Evolutionary conservation across 169 alveolate genomes (phyloP).

Genomic region (Plasmodium chabaudi): DNA sequence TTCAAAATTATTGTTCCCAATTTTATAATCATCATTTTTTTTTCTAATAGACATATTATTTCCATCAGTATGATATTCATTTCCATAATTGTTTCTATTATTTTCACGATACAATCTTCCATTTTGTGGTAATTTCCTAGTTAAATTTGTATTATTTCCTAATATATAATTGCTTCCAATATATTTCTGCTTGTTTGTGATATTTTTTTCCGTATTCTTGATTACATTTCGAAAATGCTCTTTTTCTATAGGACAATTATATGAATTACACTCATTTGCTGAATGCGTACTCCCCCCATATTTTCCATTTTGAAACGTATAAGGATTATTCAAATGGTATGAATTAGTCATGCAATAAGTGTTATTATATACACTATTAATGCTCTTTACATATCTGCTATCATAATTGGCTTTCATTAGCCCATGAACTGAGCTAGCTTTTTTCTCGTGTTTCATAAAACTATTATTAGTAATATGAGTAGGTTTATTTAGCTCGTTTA

Average conservation of each 20-base stretch:
- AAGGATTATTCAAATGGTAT: constrained; percentile 6
- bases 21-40: not conserved
- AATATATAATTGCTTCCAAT: too few species aligned
- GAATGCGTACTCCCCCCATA: not conserved
- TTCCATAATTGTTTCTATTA: too few species aligned
- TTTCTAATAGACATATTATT: constrained; percentile 1
- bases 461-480: constrained; percentile 6
- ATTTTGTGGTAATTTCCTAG: too few species aligned
- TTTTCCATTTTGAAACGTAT: not conserved
- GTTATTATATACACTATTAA: constrained; percentile 10
- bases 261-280: not conserved
- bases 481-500: constrained; percentile 1
- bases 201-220: not conserved
- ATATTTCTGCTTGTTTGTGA: too few species aligned
- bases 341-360: not conserved
- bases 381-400: constrained; percentile 7
- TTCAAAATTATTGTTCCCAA: not conserved
- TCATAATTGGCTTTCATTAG: constrained; percentile 2
- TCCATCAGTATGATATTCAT: too few species aligned
- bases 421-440: constrained; percentile 7
- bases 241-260: constrained; percentile 3
- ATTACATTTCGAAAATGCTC: not conserved
- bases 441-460: not conserved
- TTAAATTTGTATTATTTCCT: too few species aligned
- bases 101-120: too few species aligned